Evolutionary conservation across 2,329 filamentous ascomycete genomes (phyloP).

Genomic region (Arachnomyces sp.): DNA sequence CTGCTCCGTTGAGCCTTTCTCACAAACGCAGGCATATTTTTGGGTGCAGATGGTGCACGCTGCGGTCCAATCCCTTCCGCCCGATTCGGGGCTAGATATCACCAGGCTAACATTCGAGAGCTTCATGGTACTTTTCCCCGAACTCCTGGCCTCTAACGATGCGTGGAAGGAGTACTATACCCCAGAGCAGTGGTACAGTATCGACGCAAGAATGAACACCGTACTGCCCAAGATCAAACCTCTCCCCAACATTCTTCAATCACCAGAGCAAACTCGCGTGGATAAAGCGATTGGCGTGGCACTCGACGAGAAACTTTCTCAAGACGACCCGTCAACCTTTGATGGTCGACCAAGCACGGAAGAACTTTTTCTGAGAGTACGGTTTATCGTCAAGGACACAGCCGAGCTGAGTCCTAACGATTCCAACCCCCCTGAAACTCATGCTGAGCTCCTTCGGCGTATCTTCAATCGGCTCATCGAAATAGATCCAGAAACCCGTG

Average conservation of each 20-base stretch:
- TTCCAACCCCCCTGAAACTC: background rate
- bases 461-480: background rate
- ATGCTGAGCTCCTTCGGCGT: background rate
- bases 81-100: constrained; percentile 1
- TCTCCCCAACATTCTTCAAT: constrained; percentile 17
- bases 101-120: constrained; percentile 7
- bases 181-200: constrained; percentile 16
- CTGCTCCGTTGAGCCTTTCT: background rate
- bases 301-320: background rate
- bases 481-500: background rate
- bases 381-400: constrained; percentile 1
- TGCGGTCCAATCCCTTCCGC: background rate
- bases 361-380: constrained; percentile 2
- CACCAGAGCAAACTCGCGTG: background rate
- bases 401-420: background rate
- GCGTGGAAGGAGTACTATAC: constrained; percentile 25
- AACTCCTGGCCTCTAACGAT: constrained; percentile 11
- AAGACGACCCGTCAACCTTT: background rate
- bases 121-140: constrained; percentile 17
- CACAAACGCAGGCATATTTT: constrained; percentile 4
- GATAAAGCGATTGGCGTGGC: background rate
- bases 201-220: constrained; percentile 21
- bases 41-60: constrained; percentile 5
- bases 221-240: constrained; percentile 20
- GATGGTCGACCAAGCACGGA: background rate